Conservation (phyloP, 1,139 yeast genomes). For the Magnusiomyces tetraspermus region DNA sequence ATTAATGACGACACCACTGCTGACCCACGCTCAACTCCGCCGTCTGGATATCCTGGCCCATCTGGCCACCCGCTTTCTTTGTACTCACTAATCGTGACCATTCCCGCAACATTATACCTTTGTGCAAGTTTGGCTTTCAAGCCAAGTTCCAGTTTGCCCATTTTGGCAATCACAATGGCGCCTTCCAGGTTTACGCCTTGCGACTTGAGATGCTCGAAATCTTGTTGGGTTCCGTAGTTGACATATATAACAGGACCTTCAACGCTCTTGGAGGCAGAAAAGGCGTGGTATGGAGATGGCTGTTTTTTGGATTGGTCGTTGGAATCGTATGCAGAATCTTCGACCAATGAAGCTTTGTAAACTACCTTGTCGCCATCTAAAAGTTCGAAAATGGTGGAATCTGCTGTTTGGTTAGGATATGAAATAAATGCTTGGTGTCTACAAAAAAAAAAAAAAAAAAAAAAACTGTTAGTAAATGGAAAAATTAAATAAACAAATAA, state of each 20-base stretch:
- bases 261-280: conserved; percentile 51
- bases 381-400: conserved; percentile 21
- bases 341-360: conserved; percentile 24
- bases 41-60: conserved; percentile 10
- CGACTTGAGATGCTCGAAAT: conserved; percentile 40
- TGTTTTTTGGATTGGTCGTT: conserved; percentile 16
- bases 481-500: background rate
- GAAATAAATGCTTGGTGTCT: conserved; percentile 46
- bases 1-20: conserved; percentile 57
- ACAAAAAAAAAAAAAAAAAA: background rate
- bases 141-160: conserved; percentile 46
- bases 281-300: conserved; percentile 52
- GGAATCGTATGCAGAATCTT: conserved; percentile 21
- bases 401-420: conserved; percentile 38
- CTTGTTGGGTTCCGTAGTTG: conserved; percentile 55
- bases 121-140: conserved; percentile 47
- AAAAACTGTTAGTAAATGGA: background rate
- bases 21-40: conserved; percentile 47
- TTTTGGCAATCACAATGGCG: conserved; percentile 51
- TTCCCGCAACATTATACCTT: conserved; percentile 43
- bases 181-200: conserved; percentile 33
- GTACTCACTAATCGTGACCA: conserved; percentile 45
- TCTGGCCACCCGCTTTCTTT: conserved; percentile 28
- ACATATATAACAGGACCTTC: conserved; percentile 49
- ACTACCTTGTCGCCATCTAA: conserved; percentile 21